Base-by-base conservation (phyloP, 257 asterid genomes). In the Fraxinus excelsior region DNA sequence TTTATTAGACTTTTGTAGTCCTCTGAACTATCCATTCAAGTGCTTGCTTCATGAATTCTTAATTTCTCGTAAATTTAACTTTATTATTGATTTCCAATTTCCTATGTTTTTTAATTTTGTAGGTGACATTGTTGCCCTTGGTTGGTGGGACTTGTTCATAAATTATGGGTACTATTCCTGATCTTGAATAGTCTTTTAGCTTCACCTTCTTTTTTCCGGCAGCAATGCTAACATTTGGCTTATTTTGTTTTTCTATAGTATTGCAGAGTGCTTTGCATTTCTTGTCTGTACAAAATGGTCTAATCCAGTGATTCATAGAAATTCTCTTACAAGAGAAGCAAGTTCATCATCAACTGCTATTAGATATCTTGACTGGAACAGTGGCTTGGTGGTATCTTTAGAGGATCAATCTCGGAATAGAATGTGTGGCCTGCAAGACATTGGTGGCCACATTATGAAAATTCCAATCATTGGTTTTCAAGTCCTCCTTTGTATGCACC, bases 251-350 rank as follows among this genome's bases (percentile, higher is more conserved):
- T 78, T 84, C 82, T 77, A 40, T 84, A 96, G 99, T 80, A 88
- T 96, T 73, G 98, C 97, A 12, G 97, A 96, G 88, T 96, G 98
- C 90, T 93, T 96, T 86, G 97, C 99, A 0, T 96, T 93, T 86
- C 98, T 96, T 87, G 97, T 96, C 76, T 96, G 99, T 88, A 96
- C 98, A 71, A 93, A 88, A 88, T 96, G 99, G 99, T 88, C 96
- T 71, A 96, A 96, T 87, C 97, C 99, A 67, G 82, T 87, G 67
- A 96, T 96, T 85, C 99, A 93, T 85, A 76, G 92, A 86, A 84
- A 86, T 74, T 78, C 91, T 78, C 86, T 46, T 62, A 78, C 89
- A 58, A 86, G 86, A 72, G 99, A 89, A 80, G 95, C 89, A 78
- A 79, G 90, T 81, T 87, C 98, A n/a, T 91, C 98, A 65, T 92